A percentile compares a stretch with the other conserved stretches of the same genome.
Evolutionary conservation across 495 filamentous ascomycete genomes (phyloP).

Genomic region (Polyplosphaeria fusca): DNA sequence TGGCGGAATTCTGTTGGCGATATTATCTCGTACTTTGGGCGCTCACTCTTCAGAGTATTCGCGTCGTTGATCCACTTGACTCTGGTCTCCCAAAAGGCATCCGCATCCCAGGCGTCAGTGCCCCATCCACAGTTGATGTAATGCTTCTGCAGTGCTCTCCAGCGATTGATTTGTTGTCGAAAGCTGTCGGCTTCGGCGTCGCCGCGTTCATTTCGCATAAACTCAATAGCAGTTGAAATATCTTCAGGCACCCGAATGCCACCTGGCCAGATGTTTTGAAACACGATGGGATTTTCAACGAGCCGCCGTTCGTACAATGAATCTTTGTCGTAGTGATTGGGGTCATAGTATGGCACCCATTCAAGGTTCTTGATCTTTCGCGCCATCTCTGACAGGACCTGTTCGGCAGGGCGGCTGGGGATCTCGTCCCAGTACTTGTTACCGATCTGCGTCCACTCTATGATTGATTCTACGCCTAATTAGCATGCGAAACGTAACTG

Average conservation of each 20-base stretch:
- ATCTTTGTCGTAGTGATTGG: not conserved
- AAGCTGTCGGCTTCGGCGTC: not conserved
- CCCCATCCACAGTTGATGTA: not conserved
- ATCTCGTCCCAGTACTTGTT: slow-evolving; percentile 1
- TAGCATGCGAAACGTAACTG: too few species aligned
- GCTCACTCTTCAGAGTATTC: not conserved
- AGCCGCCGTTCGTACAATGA: not conserved
- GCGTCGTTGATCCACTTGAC: not conserved
- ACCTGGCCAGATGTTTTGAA: slow-evolving; percentile 1
- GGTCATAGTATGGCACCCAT: not conserved
- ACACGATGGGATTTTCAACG: slow-evolving; percentile 1
- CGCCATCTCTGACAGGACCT: not conserved
- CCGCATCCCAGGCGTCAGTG: not conserved
- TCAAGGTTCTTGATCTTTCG: not conserved
- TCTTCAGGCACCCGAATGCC: not conserved
- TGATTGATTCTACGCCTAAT: slow-evolving; percentile 1
- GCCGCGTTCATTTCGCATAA: not conserved
- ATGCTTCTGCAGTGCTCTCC: slow-evolving; percentile 1
- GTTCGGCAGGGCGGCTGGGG: not conserved
- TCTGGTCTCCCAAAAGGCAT: not conserved
- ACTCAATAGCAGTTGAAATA: not conserved
- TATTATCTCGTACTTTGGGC: not conserved
- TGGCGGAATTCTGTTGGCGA: not conserved
- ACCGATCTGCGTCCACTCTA: not conserved
- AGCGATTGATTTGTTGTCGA: not conserved